Evolutionary conservation across 164 flowering plant genomes (phyloP), one percentile per base, ranked within the genome.

Genomic region (Umbellularia californica): DNA sequence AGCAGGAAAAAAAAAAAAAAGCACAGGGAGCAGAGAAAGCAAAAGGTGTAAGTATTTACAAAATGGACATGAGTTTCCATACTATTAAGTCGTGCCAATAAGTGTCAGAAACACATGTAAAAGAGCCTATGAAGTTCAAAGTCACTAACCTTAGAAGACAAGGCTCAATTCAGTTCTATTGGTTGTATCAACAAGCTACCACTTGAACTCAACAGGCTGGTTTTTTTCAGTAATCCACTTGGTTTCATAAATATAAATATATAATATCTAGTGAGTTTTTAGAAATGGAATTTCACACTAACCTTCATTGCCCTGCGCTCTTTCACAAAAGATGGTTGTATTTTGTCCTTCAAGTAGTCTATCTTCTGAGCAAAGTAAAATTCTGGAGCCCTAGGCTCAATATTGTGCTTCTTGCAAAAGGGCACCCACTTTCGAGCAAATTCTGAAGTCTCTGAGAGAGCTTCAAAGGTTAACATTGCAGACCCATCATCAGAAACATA

Each of bases 271-370:
- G 12, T 55, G 60, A 55, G 60, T 55, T 55, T 55, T 55, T 4
- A 55, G 60, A 55, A 15, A 55, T 55, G 17, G 19, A 55, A 20
- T 55, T 55, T 55, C 60, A 15, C 7, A 14, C n/a, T 55, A 15
- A 89, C 98, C 93, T 94, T 94, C 98, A 94, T 94, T 23, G 97
- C 97, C 70, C 98, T 82, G 24, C 98, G 94, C 68, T 92, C 98
- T 81, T 90, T 92, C 27, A 94, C 95, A 79, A 94, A 94, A 47
- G 94, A 87, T 66, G 98, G 84, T 47, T 92, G 93, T 74, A 93
- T 92, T 82, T 89, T 93, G 80, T 90, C 92, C 79, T 90, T 93
- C 79, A 93, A 77, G 83, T 93, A 93, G 75, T 93, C 97, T 70
- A 93, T 87, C 79, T 92, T 93, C 80, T 86, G 88, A 3, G 92